Evolutionary conservation across 1,284 basidiomycete genomes (phyloP).

Genomic region (Moesziomyces parantarcticus): DNA sequence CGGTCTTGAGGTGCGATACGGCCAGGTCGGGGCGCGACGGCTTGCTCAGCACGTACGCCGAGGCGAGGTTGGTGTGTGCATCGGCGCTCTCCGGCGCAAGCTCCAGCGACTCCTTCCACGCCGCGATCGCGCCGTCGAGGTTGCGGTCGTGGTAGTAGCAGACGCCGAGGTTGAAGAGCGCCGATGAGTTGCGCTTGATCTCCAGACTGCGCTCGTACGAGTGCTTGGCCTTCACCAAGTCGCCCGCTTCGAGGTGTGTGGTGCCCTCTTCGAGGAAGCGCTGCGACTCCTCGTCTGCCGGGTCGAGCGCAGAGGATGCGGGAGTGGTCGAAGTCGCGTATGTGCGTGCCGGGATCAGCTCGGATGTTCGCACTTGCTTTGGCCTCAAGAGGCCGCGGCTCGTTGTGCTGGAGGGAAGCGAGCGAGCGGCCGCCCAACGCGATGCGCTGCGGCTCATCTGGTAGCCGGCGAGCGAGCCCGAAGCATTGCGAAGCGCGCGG

Average conservation of each 20-base stretch:
- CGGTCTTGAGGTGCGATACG: conserved; percentile 79
- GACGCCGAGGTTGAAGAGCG: conserved; percentile 87
- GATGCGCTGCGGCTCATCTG: conserved; percentile 6
- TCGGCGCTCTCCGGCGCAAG: conserved; percentile 87
- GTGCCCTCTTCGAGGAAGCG: conserved; percentile 87
- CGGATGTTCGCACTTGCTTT: not conserved
- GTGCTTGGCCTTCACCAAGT: conserved; percentile 81
- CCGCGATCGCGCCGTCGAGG: conserved; percentile 51
- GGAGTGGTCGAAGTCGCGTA: conserved; percentile 85
- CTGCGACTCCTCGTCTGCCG: conserved; percentile 83
- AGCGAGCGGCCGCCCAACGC: not conserved
- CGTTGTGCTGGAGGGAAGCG: not conserved
- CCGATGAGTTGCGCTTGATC: conserved; percentile 82
- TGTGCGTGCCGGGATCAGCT: not conserved
- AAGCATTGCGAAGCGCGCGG: conserved; percentile 6
- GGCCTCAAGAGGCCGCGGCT: not conserved
- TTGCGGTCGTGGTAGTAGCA: conserved; percentile 86
- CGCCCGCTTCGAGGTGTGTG: conserved; percentile 86
- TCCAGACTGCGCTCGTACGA: conserved; percentile 83
- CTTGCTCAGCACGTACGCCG: conserved; percentile 89
- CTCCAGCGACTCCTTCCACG: conserved; percentile 65
- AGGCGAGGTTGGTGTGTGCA: conserved; percentile 92
- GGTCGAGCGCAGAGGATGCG: conserved; percentile 82
- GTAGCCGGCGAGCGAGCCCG: not conserved
- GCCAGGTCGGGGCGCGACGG: conserved; percentile 88